Base-by-base conservation (phyloP, 805 yeast species). In the Candida odintsovae region DNA sequence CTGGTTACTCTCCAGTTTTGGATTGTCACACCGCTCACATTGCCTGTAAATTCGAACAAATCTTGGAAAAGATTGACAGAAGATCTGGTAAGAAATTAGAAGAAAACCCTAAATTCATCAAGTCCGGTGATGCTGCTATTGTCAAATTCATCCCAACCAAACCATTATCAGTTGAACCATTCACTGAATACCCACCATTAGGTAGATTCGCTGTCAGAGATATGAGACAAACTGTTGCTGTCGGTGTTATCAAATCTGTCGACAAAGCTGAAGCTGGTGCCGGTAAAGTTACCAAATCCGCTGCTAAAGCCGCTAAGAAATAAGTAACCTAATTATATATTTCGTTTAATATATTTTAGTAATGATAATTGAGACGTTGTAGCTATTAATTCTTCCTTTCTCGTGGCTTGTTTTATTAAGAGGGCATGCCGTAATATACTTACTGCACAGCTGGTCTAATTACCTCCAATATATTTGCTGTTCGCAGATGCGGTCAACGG, bases 211-310 rank as follows among this genome's bases (percentile, higher is more conserved):
- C 92, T 72, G 97, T 90, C 82, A 90, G 97, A 86, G 97, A 90
- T 79, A 90, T 90, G 97, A 87, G 97, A 86, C 97, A 90, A 80
- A 90, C 97, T 66, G 97, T 90, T 68, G 97, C 97, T 72, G 97
- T 90, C 73, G 97, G 97, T 90, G 97, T 90, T 72, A 86, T 90
- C 92, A 90, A 90, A 85, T 75, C 89, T 58, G 96, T 89, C 65
- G 95, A 79, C 68, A 89, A 89, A 86, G 69, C 86, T 61, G 84
- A 81, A 76, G 76, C 74, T 68, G 76, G 75, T 68, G 87, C 89
- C 68, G 90, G 89, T 77, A 87, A 88, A 90, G 94, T 87, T 67
- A 87, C 96, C 90, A 88, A 88, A 89, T 88, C 96, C 73, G 96
- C 96, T 73, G 53, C 46, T 47, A 62, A 62, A 53, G 63, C 63